A percentile compares a stretch with the other conserved stretches of the same genome.
These are phyloP conservation scores for Blastomyces silverae DNA, from an alignment of 2,329 filamentous ascomycete genomes.

Conservation along the genomic window DNA sequence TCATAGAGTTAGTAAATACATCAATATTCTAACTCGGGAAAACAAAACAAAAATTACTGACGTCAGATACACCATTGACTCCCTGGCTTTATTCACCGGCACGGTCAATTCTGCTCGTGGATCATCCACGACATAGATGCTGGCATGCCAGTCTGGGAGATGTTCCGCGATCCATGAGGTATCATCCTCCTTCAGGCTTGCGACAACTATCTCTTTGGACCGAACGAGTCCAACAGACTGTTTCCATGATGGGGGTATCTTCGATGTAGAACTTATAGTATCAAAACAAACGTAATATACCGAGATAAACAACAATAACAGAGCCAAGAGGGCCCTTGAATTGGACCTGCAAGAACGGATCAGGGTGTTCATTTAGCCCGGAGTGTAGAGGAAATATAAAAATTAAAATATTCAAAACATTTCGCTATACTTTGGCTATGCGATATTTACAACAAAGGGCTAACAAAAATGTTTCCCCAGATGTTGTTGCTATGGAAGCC, in stretches of 20 bases:
- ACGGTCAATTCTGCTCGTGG: conserved; percentile 45
- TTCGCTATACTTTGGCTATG: neutral
- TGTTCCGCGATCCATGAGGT: conserved; percentile 35
- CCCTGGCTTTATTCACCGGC: conserved; percentile 37
- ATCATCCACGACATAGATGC: conserved; percentile 51
- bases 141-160: conserved; percentile 46
- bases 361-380: neutral
- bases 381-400: neutral
- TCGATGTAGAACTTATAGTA: neutral
- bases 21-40: neutral
- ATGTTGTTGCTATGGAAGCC: neutral
- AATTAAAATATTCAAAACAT: neutral
- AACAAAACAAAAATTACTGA: conserved; percentile 22
- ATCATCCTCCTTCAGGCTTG: conserved; percentile 36
- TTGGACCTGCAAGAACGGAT: neutral
- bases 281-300: conserved; percentile 5
- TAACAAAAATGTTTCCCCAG: too few species aligned
- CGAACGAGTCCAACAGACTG: neutral
- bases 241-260: neutral
- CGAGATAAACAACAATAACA: neutral
- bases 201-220: conserved; percentile 29
- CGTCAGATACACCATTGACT: conserved; percentile 42
- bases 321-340: neutral
- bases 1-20: neutral
- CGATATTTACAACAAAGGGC: neutral